Evolutionary conservation across 2,329 filamentous ascomycete species (phyloP).

Genomic region (Xylogone sp.): DNA sequence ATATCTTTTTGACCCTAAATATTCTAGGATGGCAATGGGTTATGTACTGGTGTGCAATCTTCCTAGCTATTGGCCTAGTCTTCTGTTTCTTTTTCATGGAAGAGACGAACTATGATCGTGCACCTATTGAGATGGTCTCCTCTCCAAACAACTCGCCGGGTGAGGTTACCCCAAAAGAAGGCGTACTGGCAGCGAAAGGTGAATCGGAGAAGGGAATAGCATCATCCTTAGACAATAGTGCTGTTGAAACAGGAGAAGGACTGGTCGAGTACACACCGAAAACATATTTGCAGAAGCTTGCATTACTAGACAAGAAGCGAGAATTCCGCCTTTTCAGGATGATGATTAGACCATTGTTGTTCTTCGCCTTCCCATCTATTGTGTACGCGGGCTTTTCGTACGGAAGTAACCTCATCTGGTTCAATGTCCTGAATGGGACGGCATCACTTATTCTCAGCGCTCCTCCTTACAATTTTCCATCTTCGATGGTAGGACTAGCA

Average conservation of each 20-base stretch:
- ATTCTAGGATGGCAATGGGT: conserved; percentile 43
- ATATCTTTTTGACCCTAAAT: neutral
- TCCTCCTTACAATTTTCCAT: conserved; percentile 31
- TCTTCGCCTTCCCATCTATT: conserved; percentile 30
- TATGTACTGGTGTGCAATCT: conserved; percentile 51
- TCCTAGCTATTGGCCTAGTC: conserved; percentile 43
- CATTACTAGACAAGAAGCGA: conserved; percentile 18
- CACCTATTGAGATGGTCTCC: conserved; percentile 8
- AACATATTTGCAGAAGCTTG: conserved; percentile 23
- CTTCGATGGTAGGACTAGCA: conserved; percentile 29
- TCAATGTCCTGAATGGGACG: conserved; percentile 32
- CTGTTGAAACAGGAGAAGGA: conserved; percentile 1
- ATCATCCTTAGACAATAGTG: neutral
- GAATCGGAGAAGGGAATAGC: conserved; percentile 13
- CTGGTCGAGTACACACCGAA: conserved; percentile 14
- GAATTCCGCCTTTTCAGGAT: conserved; percentile 26
- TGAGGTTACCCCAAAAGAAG: conserved; percentile 9
- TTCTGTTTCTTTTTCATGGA: conserved; percentile 57
- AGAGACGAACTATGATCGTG: conserved; percentile 45
- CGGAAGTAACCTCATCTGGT: conserved; percentile 32
- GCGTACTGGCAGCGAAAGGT: neutral
- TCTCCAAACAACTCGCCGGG: conserved; percentile 5
- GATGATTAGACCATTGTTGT: conserved; percentile 23
- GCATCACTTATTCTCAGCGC: conserved; percentile 27
- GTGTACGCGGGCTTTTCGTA: conserved; percentile 32